These are phyloP conservation scores for Chlamydomonas eustigma DNA, from an alignment of 139 green algal species.

Conservation along the genomic window DNA sequence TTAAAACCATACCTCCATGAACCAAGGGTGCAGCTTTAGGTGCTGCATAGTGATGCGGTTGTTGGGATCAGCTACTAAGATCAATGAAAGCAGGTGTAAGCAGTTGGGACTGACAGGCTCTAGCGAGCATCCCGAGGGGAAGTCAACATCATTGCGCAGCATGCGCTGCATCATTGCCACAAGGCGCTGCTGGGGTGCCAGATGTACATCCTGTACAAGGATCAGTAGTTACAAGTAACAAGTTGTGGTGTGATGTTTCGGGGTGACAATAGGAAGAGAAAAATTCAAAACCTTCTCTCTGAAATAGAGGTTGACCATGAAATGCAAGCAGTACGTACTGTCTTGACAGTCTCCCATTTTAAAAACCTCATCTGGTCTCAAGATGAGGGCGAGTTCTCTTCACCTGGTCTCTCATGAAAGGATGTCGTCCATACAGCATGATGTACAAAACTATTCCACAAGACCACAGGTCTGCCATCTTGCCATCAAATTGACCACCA, in stretches of 20 bases:
- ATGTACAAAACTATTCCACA: conserved; percentile 62
- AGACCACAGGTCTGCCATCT: conserved; percentile 55
- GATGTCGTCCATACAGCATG: conserved; percentile 57
- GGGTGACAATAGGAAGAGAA: too few relatives aligned
- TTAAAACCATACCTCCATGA: conserved; percentile 26
- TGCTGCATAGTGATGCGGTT: conserved; percentile 31
- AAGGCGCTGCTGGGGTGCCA: not conserved
- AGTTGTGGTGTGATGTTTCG: too few relatives aligned
- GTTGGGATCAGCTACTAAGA: conserved; percentile 18
- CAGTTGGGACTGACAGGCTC: not conserved
- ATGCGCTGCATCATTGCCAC: not conserved
- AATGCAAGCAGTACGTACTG: too few relatives aligned
- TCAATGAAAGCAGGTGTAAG: not conserved
- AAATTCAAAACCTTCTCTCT: too few relatives aligned
- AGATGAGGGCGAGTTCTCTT: too few relatives aligned
- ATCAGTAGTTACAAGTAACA: too few relatives aligned
- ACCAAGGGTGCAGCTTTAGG: conserved; percentile 51
- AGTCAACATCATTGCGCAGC: conserved; percentile 11
- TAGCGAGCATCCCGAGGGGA: not conserved
- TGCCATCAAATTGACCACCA: conserved; percentile 36
- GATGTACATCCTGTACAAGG: not conserved
- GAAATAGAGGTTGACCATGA: too few relatives aligned
- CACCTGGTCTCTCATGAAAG: conserved; percentile 26
- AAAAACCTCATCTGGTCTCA: too few relatives aligned
- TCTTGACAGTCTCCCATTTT: too few relatives aligned